These are phyloP conservation scores for Saccharomycopsis microspora DNA, from an alignment of 805 yeast genomes.

Conservation along the genomic window DNA sequence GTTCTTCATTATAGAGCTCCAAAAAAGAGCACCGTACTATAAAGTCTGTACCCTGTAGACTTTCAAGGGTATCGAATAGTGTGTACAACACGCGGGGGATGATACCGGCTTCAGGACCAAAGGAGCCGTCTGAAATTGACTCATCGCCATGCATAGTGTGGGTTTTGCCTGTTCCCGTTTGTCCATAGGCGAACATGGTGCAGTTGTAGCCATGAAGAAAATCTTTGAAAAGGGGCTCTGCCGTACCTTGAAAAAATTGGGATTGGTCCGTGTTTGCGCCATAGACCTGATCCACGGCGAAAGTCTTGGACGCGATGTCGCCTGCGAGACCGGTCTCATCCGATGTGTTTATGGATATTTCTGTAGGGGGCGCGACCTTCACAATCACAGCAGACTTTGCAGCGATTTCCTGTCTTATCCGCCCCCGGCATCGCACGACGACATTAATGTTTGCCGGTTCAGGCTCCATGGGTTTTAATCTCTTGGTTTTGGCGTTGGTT, in stretches of 20 bases:
- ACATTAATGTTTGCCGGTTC: slow-evolving; percentile 42
- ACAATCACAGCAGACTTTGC: slow-evolving; percentile 53
- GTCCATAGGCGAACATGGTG: slow-evolving; percentile 81
- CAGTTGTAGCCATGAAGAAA: slow-evolving; percentile 69
- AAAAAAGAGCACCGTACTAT: slow-evolving; percentile 69
- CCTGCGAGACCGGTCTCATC: slow-evolving; percentile 13
- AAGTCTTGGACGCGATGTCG: slow-evolving; percentile 32
- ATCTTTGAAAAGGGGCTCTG: slow-evolving; percentile 52
- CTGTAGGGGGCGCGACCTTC: slow-evolving; percentile 26
- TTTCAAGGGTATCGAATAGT: slow-evolving; percentile 39
- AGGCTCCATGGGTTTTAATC: too few relatives aligned
- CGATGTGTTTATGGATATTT: slow-evolving; percentile 12
- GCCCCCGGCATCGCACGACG: slow-evolving; percentile 51
- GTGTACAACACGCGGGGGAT: slow-evolving; percentile 48
- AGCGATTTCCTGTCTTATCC: slow-evolving; percentile 44
- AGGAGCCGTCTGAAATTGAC: slow-evolving; percentile 19
- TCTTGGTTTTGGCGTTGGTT: too few relatives aligned
- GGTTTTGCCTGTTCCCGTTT: slow-evolving; percentile 87
- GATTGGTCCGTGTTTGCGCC: slow-evolving; percentile 75
- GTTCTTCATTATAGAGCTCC: slow-evolving; percentile 81
- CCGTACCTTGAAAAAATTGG: slow-evolving; percentile 53
- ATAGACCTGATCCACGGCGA: slow-evolving; percentile 68
- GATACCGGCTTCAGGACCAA: slow-evolving; percentile 46
- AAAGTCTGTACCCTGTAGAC: slow-evolving; percentile 32
- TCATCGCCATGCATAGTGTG: slow-evolving; percentile 66